Evolutionary conservation across 1,139 yeast genomes (phyloP).

Genomic region (Saccharomyces hybrid): DNA sequence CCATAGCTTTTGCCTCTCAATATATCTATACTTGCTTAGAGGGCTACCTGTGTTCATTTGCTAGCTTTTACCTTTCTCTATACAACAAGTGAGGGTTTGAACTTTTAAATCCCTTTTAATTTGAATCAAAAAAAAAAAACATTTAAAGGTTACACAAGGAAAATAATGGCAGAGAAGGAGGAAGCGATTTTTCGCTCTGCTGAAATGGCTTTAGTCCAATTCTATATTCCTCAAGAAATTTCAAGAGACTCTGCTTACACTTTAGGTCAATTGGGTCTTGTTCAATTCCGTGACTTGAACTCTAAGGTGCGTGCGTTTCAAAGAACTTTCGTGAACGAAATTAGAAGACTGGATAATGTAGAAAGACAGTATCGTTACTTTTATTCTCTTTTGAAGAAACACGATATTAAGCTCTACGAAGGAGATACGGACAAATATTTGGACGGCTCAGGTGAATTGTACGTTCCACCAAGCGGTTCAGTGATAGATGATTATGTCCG

Average conservation of each 20-base stretch:
- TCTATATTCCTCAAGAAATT: constrained; percentile 85
- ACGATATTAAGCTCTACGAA: constrained; percentile 41
- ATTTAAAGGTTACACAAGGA: not conserved
- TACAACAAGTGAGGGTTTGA: not conserved
- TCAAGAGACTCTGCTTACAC: constrained; percentile 80
- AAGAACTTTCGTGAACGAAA: constrained; percentile 76
- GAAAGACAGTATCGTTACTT: constrained; percentile 48
- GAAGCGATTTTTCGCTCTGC: constrained; percentile 85
- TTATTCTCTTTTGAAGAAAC: constrained; percentile 40
- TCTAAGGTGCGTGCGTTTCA: constrained; percentile 73
- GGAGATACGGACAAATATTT: constrained; percentile 25
- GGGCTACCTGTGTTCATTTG: not conserved
- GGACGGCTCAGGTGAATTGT: constrained; percentile 7
- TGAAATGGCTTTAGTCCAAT: constrained; percentile 87
- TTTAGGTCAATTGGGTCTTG: constrained; percentile 71
- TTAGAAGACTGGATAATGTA: constrained; percentile 57
- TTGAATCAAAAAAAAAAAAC: not conserved
- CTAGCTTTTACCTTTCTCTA: not conserved
- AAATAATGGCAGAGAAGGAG: constrained; percentile 28
- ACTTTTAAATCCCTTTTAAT: not conserved
- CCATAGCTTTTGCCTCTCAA: not conserved
- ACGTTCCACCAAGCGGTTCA: constrained; percentile 41
- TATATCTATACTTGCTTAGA: not conserved
- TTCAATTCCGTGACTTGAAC: constrained; percentile 88
- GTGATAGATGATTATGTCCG: constrained; percentile 72